A percentile compares a stretch with the other conserved stretches of the same genome.
Conservation (phyloP, 2,329 filamentous ascomycete species). For the Phaeosphaeriaceae sp. region DNA sequence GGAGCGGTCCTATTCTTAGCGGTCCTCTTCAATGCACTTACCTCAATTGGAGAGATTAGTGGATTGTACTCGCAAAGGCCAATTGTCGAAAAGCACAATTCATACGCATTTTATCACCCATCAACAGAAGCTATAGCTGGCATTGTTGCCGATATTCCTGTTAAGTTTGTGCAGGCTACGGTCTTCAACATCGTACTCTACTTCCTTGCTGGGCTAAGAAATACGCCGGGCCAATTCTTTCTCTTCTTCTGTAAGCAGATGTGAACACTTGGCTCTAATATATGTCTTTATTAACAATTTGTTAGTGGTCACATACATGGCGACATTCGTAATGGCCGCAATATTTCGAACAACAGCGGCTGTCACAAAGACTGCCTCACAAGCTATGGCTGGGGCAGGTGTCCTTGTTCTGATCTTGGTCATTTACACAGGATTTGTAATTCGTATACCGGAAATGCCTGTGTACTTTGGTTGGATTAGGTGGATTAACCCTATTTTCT, state of each 20-base stretch:
- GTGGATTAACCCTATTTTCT: constrained; percentile 75
- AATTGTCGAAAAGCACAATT: constrained; percentile 86
- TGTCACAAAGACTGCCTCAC: constrained; percentile 69
- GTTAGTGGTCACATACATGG: constrained; percentile 56
- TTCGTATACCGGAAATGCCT: constrained; percentile 66
- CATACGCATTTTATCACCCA: constrained; percentile 88
- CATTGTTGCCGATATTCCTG: constrained; percentile 82
- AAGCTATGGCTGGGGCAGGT: constrained; percentile 62
- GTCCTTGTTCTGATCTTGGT: constrained; percentile 68
- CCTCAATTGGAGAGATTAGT: constrained; percentile 60
- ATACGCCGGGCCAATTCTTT: constrained; percentile 79
- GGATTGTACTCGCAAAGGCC: constrained; percentile 79
- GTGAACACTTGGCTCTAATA: not conserved
- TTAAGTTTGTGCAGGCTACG: constrained; percentile 74
- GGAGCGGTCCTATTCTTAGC: constrained; percentile 67
- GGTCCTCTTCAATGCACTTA: constrained; percentile 65
- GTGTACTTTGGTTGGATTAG: constrained; percentile 53
- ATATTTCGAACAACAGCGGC: constrained; percentile 81
- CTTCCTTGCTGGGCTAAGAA: constrained; percentile 81
- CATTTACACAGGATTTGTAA: constrained; percentile 71
- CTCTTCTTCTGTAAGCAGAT: constrained; percentile 65
- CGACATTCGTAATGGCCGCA: constrained; percentile 76
- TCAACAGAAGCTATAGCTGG: constrained; percentile 83
- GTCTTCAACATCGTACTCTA: constrained; percentile 82
- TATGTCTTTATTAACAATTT: not conserved